These are phyloP conservation scores for Nicotiana paniculata DNA, from an alignment of 257 asterid species.

Conservation along the genomic window DNA sequence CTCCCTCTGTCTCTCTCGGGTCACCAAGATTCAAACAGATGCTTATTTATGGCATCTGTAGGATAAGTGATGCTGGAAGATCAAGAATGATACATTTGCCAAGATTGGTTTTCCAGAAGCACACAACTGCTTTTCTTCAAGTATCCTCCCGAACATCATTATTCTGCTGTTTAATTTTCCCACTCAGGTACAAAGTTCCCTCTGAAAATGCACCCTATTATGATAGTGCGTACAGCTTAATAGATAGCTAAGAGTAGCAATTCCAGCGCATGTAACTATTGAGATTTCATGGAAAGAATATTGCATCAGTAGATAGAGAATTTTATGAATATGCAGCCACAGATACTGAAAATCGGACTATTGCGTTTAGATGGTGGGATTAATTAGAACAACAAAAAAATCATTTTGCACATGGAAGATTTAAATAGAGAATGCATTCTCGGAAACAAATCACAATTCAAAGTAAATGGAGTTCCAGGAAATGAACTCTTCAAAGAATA, in stretches of 20 bases:
- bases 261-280: background rate
- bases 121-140: background rate
- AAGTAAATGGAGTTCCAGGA: background rate
- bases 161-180: background rate
- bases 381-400: background rate
- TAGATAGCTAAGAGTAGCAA: background rate
- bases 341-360: background rate
- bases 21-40: background rate
- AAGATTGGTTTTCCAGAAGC: background rate
- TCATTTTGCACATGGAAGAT: background rate
- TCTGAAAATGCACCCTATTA: background rate
- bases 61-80: background rate
- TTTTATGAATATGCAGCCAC: background rate
- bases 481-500: background rate
- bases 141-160: background rate
- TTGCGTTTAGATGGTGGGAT: background rate
- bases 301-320: background rate
- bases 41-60: background rate
- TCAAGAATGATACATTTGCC: background rate
- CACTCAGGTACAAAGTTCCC: background rate
- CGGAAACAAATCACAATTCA: background rate
- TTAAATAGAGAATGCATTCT: background rate
- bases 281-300: background rate
- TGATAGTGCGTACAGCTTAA: background rate
- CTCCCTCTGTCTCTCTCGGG: background rate